A percentile compares a stretch with the other conserved stretches of the same genome.
These are phyloP conservation scores for Talaromyces pinophilus DNA, from an alignment of 2,329 filamentous ascomycete genomes.

Conservation along the genomic window DNA sequence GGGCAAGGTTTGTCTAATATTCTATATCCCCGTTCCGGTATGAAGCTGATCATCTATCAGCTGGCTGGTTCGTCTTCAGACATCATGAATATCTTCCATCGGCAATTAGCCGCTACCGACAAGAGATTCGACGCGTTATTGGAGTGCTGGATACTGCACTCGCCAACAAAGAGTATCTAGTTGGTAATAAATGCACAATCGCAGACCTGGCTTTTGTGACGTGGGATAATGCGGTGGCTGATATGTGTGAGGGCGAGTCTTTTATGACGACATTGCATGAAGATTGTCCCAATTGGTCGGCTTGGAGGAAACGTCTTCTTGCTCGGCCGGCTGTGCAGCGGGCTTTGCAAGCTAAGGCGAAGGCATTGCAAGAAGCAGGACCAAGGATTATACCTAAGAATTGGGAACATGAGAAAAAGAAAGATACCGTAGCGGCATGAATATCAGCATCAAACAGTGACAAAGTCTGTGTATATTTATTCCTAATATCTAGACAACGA, in stretches of 20 bases:
- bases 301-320: conserved; percentile 11
- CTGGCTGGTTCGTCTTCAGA: conserved; percentile 17
- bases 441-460: background rate
- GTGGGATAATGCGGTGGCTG: conserved; percentile 14
- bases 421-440: background rate
- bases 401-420: conserved; percentile 11
- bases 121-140: conserved; percentile 15
- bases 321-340: conserved; percentile 18
- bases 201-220: conserved; percentile 19
- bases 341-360: background rate
- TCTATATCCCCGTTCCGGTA: background rate
- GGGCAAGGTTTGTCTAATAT: conserved; percentile 15
- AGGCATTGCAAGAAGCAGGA: conserved; percentile 15
- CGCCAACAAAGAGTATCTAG: conserved; percentile 14
- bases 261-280: conserved; percentile 9
- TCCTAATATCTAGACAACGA: background rate
- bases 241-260: conserved; percentile 12
- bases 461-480: background rate
- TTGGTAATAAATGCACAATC: conserved; percentile 16
- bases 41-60: background rate
- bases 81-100: conserved; percentile 14
- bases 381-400: conserved; percentile 17
- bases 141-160: conserved; percentile 17
- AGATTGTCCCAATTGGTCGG: conserved; percentile 13
- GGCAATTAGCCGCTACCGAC: conserved; percentile 13